Conservation (phyloP, 108 stramenopile species). For the Cyclotella atomus region DNA sequence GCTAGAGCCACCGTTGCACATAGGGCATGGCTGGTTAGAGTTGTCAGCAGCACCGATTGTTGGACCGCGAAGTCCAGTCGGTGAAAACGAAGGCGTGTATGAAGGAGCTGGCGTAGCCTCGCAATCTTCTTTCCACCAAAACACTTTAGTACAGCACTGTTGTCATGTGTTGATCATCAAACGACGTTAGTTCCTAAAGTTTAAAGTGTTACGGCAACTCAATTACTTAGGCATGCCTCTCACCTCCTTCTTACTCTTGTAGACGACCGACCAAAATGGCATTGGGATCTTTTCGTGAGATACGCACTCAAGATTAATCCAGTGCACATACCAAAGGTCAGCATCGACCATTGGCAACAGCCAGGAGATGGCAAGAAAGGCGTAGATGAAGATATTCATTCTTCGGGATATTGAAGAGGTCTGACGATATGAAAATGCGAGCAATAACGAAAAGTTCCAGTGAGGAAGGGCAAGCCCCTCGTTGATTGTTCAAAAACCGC, state of each 20-base stretch:
- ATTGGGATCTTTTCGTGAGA: neutral
- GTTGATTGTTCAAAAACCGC: neutral
- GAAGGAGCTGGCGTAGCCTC: slow-evolving; percentile 1
- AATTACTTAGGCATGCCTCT: too few species aligned
- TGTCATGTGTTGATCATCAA: too few species aligned
- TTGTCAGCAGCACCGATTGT: neutral
- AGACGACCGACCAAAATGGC: neutral
- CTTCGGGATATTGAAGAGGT: neutral
- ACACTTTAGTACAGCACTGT: slow-evolving; percentile 2
- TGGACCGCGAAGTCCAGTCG: neutral
- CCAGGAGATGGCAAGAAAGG: neutral
- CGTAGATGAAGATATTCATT: neutral
- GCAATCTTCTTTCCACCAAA: slow-evolving; percentile 15
- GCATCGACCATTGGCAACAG: neutral
- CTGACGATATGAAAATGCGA: too few species aligned
- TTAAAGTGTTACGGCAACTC: too few species aligned
- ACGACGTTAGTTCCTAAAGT: too few species aligned
- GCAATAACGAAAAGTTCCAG: too few species aligned
- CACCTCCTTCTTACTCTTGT: neutral
- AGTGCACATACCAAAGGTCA: slow-evolving; percentile 6
- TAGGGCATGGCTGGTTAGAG: too few species aligned
- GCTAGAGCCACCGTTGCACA: too few species aligned
- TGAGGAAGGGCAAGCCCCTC: neutral
- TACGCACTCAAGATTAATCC: neutral
- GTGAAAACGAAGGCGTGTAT: neutral